phyloP scores from a whole-genome alignment of 225 moss, liverwort and hornwort genomes.

The Asterella californica region DNA sequence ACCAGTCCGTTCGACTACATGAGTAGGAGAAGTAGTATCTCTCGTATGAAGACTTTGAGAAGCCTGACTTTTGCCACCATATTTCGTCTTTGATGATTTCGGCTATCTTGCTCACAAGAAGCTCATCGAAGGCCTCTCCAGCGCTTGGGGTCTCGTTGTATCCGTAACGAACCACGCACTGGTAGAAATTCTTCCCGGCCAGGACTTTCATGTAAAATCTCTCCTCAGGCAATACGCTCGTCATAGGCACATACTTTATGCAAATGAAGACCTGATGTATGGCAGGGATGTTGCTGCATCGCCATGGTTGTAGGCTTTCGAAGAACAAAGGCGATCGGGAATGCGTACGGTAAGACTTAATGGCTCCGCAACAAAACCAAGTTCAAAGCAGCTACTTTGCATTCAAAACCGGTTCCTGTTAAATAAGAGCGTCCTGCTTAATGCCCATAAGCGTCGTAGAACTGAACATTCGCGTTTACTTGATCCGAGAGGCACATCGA shows the following conservation, averaged over 20 bases:
- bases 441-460: too few species aligned
- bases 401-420: neutral
- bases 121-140: constrained; percentile 36
- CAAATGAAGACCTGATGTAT: constrained; percentile 40
- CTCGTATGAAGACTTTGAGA: constrained; percentile 16
- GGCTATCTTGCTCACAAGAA: constrained; percentile 32
- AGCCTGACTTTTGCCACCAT: constrained; percentile 4
- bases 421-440: too few species aligned
- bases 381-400: neutral
- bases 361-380: neutral
- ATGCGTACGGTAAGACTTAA: constrained; percentile 61
- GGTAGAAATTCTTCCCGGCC: constrained; percentile 35
- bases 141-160: constrained; percentile 36
- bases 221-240: constrained; percentile 26
- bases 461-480: too few species aligned
- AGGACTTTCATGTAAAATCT: constrained; percentile 28
- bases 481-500: too few species aligned
- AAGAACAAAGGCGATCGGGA: constrained; percentile 66
- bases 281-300: constrained; percentile 48
- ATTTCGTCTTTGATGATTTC: constrained; percentile 24
- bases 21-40: constrained; percentile 7
- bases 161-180: constrained; percentile 36
- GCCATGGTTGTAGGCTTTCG: constrained; percentile 60
- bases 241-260: constrained; percentile 38
- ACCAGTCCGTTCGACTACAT: neutral